These are phyloP conservation scores for Coemansia sp. DNA, from an alignment of 192 early-diverging fungal species.

Conservation along the genomic window DNA sequence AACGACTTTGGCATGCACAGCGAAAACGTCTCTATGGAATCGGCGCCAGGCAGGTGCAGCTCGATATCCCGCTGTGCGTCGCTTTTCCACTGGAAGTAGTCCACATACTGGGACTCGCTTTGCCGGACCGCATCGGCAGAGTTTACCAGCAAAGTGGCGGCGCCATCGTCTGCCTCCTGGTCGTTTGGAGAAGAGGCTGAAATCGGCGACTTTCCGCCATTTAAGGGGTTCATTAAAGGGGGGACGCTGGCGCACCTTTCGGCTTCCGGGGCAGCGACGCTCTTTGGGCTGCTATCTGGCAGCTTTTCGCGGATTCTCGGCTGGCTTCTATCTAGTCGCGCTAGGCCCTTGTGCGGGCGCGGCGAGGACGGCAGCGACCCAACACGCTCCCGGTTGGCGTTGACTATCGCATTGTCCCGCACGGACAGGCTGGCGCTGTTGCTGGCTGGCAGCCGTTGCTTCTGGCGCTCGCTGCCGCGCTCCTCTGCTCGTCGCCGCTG, in stretches of 20 bases:
- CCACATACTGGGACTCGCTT: slow-evolving; percentile 42
- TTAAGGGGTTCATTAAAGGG: neutral
- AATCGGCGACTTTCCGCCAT: neutral
- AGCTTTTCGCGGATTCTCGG: neutral
- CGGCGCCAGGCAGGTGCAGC: slow-evolving; percentile 27
- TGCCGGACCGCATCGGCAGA: slow-evolving; percentile 43
- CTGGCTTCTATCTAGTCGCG: neutral
- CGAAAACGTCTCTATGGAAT: slow-evolving; percentile 32
- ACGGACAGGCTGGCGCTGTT: slow-evolving; percentile 8
- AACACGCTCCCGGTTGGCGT: slow-evolving; percentile 43
- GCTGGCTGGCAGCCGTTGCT: slow-evolving; percentile 7
- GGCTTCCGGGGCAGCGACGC: slow-evolving; percentile 5
- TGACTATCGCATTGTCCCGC: slow-evolving; percentile 30
- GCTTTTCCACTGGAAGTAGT: slow-evolving; percentile 34
- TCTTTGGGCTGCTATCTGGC: slow-evolving; percentile 1
- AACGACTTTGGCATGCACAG: slow-evolving; percentile 40
- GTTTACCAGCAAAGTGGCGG: slow-evolving; percentile 14
- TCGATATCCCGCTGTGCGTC: slow-evolving; percentile 12
- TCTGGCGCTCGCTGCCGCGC: neutral
- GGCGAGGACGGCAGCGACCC: slow-evolving; percentile 41
- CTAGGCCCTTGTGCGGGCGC: slow-evolving; percentile 13
- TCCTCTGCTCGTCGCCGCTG: neutral
- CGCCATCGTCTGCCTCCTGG: neutral
- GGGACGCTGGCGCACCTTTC: slow-evolving; percentile 26
- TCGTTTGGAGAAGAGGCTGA: slow-evolving; percentile 5